phyloP scores from a whole-genome alignment of 1,284 basidiomycete species.

The Ustilago trichophora region DNA sequence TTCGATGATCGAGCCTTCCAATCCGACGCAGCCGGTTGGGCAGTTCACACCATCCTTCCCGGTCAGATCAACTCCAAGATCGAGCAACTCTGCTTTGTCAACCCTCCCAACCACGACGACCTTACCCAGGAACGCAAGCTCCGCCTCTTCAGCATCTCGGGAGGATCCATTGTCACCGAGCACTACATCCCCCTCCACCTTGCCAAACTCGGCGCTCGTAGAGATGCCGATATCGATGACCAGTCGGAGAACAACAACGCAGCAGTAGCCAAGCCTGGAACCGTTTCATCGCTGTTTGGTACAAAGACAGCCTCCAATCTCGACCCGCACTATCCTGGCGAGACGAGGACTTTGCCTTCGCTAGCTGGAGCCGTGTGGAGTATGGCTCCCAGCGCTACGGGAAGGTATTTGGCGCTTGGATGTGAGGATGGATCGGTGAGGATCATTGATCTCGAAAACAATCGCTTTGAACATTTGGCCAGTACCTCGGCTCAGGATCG shows the following conservation, averaged over 20 bases:
- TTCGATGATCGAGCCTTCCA: slow-evolving; percentile 57
- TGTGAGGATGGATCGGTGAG: slow-evolving; percentile 90
- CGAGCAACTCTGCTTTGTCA: slow-evolving; percentile 60
- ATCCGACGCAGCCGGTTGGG: slow-evolving; percentile 78
- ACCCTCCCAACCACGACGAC: slow-evolving; percentile 22
- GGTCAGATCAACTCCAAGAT: slow-evolving; percentile 57
- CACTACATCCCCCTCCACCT: slow-evolving; percentile 59
- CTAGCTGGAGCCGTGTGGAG: slow-evolving; percentile 93
- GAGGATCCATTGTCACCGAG: slow-evolving; percentile 62
- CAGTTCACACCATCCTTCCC: slow-evolving; percentile 66
- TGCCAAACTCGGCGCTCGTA: slow-evolving; percentile 35
- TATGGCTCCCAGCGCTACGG: slow-evolving; percentile 84
- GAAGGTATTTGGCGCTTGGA: slow-evolving; percentile 83
- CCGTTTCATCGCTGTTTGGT: slow-evolving; percentile 34
- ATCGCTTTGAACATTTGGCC: slow-evolving; percentile 77
- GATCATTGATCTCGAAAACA: slow-evolving; percentile 78
- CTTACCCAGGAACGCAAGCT: slow-evolving; percentile 28
- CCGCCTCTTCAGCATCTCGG: slow-evolving; percentile 63
- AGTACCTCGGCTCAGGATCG: slow-evolving; percentile 74
- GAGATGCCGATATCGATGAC: slow-evolving; percentile 17
- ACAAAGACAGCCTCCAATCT: slow-evolving; percentile 15
- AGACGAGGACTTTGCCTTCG: slow-evolving; percentile 78
- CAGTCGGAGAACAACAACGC: slow-evolving; percentile 70
- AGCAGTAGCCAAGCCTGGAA: slow-evolving; percentile 19
- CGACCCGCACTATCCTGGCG: slow-evolving; percentile 36